Evolutionary conservation across 1,284 basidiomycete genomes (phyloP).

Genomic region (Tilletia caries): DNA sequence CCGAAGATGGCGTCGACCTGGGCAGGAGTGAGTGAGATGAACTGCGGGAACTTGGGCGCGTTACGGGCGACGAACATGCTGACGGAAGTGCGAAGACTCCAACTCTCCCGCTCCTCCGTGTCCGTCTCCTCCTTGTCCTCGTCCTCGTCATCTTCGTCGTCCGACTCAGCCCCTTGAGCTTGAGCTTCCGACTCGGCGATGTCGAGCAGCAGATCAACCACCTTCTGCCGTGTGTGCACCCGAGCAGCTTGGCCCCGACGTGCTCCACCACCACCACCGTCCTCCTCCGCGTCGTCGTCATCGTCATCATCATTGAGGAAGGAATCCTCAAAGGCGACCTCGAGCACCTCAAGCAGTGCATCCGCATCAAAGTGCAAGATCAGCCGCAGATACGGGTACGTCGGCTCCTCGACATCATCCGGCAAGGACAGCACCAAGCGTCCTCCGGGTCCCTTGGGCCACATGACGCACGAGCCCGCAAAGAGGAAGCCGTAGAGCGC

Average conservation of each 20-base stretch:
- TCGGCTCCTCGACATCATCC: slow-evolving; percentile 41
- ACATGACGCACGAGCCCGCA: slow-evolving; percentile 72
- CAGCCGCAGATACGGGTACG: slow-evolving; percentile 80
- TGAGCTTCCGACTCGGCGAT: slow-evolving; percentile 59
- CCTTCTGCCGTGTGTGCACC: slow-evolving; percentile 66
- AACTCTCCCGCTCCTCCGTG: too few relatives aligned
- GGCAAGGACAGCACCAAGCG: slow-evolving; percentile 67
- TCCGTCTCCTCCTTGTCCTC: background rate
- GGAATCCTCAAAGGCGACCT: slow-evolving; percentile 88
- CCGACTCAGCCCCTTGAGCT: background rate
- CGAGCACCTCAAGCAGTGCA: slow-evolving; percentile 86
- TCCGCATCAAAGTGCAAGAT: slow-evolving; percentile 87
- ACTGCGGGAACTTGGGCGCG: slow-evolving; percentile 92
- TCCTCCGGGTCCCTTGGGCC: slow-evolving; percentile 71
- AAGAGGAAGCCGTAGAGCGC: slow-evolving; percentile 66
- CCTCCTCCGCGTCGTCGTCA: slow-evolving; percentile 1
- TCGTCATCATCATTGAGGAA: slow-evolving; percentile 74
- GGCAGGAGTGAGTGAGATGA: slow-evolving; percentile 68
- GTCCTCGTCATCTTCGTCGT: background rate
- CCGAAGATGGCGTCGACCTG: slow-evolving; percentile 73
- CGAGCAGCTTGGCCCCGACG: background rate
- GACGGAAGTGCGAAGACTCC: slow-evolving; percentile 48
- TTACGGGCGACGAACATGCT: slow-evolving; percentile 96
- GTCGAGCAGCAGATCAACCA: slow-evolving; percentile 81
- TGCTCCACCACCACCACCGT: background rate